phyloP scores from a whole-genome alignment of 257 asterid genomes.

The Linaria vulgaris region DNA sequence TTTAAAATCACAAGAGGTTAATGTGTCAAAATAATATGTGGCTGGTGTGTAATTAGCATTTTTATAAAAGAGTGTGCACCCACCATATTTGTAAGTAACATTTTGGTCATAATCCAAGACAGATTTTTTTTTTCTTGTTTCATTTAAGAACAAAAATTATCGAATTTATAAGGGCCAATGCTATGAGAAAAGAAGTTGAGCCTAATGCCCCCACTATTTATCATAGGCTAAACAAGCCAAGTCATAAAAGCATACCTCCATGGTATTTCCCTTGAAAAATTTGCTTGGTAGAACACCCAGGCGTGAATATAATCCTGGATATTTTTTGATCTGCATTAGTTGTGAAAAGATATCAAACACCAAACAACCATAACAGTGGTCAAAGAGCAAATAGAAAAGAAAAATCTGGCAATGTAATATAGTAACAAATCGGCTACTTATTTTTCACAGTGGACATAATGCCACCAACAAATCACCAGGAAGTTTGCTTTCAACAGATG shows the following conservation, averaged over 20 bases:
- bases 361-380: conserved; percentile 3
- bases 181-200: conserved; percentile 2
- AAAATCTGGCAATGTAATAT: neutral
- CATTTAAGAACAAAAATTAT: no score
- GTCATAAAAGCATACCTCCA: conserved; percentile 58
- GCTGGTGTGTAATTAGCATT: no score
- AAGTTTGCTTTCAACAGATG: no score
- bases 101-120: no score
- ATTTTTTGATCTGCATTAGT: conserved; percentile 67
- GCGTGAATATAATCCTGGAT: conserved; percentile 57
- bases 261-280: conserved; percentile 62
- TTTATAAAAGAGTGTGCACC: no score
- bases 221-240: conserved; percentile 17
- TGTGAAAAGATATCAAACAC: conserved; percentile 16
- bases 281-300: conserved; percentile 80
- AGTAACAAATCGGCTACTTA: neutral
- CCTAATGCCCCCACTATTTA: neutral
- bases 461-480: neutral
- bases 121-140: no score
- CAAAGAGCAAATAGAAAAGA: neutral
- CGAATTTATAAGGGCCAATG: neutral
- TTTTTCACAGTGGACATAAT: neutral
- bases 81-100: neutral
- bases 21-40: no score
- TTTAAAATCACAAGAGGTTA: no score